Percentiles rank a stretch among this genome's conserved stretches.
Conservation (phyloP, 208 protist genomes). For the Trichomonas vaginalis region DNA sequence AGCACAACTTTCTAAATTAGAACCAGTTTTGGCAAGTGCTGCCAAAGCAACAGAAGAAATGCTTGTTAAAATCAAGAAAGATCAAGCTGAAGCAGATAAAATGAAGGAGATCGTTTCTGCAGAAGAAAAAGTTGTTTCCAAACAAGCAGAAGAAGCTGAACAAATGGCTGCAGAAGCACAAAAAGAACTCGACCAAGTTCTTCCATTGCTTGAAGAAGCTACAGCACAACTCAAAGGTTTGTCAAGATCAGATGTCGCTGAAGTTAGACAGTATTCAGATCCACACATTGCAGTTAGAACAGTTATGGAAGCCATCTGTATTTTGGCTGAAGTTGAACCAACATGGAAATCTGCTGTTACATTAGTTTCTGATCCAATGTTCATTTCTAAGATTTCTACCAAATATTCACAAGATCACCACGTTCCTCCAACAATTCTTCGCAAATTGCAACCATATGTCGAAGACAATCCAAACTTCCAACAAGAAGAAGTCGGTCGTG, state of each 20-base stretch:
- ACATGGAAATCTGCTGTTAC: slow-evolving; percentile 53
- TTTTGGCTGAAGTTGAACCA: slow-evolving; percentile 63
- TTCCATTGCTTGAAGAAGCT: slow-evolving; percentile 69
- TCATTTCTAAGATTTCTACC: slow-evolving; percentile 53
- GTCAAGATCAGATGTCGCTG: slow-evolving; percentile 68
- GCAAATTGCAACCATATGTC: background rate
- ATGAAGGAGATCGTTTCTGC: slow-evolving; percentile 52
- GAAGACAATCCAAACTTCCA: slow-evolving; percentile 62
- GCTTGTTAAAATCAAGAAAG: slow-evolving; percentile 63
- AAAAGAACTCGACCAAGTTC: slow-evolving; percentile 68
- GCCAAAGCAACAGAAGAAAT: slow-evolving; percentile 69
- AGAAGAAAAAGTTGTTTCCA: slow-evolving; percentile 48
- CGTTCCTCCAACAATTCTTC: background rate
- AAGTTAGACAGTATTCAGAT: slow-evolving; percentile 73
- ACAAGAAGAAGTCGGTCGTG: slow-evolving; percentile 65
- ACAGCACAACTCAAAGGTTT: slow-evolving; percentile 69
- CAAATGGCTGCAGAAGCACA: slow-evolving; percentile 66
- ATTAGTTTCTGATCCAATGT: slow-evolving; percentile 76
- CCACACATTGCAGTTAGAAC: slow-evolving; percentile 73
- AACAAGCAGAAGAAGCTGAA: slow-evolving; percentile 56
- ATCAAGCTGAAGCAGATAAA: slow-evolving; percentile 59
- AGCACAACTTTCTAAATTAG: slow-evolving; percentile 67
- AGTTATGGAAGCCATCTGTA: slow-evolving; percentile 80
- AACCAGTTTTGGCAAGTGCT: slow-evolving; percentile 71
- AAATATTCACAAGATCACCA: slow-evolving; percentile 69